Percentiles rank a stretch among this genome's conserved stretches.
Conservation (phyloP, 1,284 basidiomycete species). For the Leccinum griseonigrum region DNA sequence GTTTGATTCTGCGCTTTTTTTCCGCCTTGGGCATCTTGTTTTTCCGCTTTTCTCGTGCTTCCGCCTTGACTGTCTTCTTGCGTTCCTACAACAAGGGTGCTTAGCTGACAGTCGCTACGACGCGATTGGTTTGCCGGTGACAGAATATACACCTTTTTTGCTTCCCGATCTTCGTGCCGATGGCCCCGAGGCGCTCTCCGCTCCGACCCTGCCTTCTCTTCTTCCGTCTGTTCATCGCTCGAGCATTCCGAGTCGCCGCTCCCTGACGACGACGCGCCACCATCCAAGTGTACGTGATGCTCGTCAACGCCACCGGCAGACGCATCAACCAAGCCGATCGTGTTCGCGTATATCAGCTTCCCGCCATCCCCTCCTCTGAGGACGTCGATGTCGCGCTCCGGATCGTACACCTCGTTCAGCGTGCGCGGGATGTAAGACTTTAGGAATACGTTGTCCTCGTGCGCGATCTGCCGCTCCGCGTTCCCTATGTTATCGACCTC, state of each 20-base stretch:
- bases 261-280: constrained; percentile 16
- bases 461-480: constrained; percentile 26
- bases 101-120: constrained; percentile 6
- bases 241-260: constrained; percentile 20
- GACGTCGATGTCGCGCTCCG: constrained; percentile 83
- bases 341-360: constrained; percentile 81
- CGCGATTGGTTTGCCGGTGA: constrained; percentile 6
- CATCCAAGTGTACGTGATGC: constrained; percentile 14
- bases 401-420: constrained; percentile 89
- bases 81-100: constrained; percentile 60
- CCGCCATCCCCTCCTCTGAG: constrained; percentile 68
- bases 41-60: constrained; percentile 84
- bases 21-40: constrained; percentile 93
- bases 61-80: constrained; percentile 85
- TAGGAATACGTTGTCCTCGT: constrained; percentile 87
- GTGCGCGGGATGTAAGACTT: constrained; percentile 90
- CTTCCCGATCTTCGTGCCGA: constrained; percentile 88
- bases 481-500: constrained; percentile 5
- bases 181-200: constrained; percentile 70
- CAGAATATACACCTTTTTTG: constrained; percentile 69
- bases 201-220: constrained; percentile 33
- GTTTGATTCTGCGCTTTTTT: constrained; percentile 84
- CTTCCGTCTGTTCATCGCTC: constrained; percentile 30
- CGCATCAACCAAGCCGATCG: constrained; percentile 71
- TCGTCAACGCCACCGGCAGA: constrained; percentile 11